Conservation (phyloP, 352 stramenopile species). For the Phytophthora kernoviae region DNA sequence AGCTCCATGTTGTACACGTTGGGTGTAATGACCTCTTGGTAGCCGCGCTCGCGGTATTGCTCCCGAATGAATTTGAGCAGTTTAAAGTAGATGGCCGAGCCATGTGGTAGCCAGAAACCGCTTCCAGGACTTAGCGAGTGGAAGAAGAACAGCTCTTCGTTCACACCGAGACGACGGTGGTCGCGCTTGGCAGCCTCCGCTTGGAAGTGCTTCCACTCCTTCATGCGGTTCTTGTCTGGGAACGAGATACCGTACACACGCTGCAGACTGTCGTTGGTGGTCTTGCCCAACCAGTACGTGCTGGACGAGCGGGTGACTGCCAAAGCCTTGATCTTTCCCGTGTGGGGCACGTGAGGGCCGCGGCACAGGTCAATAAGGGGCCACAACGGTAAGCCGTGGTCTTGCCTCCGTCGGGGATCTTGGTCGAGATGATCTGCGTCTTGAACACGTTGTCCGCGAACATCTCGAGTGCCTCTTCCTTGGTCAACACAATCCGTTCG, state of each 20-base stretch:
- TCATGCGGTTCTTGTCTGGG: slow-evolving; percentile 97
- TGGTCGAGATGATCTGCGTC: slow-evolving; percentile 95
- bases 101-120: slow-evolving; percentile 97
- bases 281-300: slow-evolving; percentile 98
- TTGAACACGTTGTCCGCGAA: slow-evolving; percentile 99
- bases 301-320: slow-evolving; percentile 93
- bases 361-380: slow-evolving; percentile 97
- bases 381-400: slow-evolving; percentile 98
- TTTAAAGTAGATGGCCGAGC: slow-evolving; percentile 97
- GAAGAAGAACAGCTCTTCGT: slow-evolving; percentile 97
- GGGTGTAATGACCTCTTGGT: slow-evolving; percentile 96
- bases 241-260: slow-evolving; percentile 98
- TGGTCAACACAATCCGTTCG: slow-evolving; percentile 98
- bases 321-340: slow-evolving; percentile 96
- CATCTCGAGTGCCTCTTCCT: slow-evolving; percentile 98
- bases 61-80: slow-evolving; percentile 97
- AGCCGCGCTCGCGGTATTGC: slow-evolving; percentile 69
- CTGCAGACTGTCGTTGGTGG: slow-evolving; percentile 97
- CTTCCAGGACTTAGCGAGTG: slow-evolving; percentile 93
- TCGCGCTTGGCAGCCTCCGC: slow-evolving; percentile 96
- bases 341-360: slow-evolving; percentile 96
- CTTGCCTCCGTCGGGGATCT: slow-evolving; percentile 96
- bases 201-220: slow-evolving; percentile 97
- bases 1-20: slow-evolving; percentile 99
- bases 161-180: slow-evolving; percentile 92